Base-by-base conservation (phyloP, 179 eudicot genomes). In the Vitellaria paradoxa region DNA sequence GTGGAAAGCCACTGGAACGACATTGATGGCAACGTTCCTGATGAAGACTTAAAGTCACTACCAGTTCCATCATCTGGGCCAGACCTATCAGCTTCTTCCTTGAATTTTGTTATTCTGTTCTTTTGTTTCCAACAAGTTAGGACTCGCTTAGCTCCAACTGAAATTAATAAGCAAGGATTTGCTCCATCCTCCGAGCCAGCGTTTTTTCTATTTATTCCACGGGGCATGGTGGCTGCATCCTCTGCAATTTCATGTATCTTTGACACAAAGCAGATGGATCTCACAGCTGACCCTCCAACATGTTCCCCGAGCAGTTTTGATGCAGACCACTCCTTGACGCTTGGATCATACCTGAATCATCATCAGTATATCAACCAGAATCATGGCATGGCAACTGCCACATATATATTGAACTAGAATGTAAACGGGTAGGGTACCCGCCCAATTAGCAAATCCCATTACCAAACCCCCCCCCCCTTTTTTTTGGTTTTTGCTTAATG, bases 281-380 rank as follows among this genome's bases (percentile, higher is more conserved):
- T 89, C 79, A 96, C 98, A 74, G 98, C 96, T 57, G 99, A 96
- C 77, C 99, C 99, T 69, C 98, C 99, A 78, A 96, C 97, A 89
- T 96, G 99, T 73, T 92, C 99, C 76, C 99, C 99, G 62, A 96
- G 96, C 84, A 92, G 83, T 75, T 91, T 92, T 64, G 99, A 96
- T 56, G 86, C 61, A 65, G 89, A 84, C 98, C 99, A 93, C 78
- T 82, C 84, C 72, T 84, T 83, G 72, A 67, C 74, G 75, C 83
- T 88, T 76, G 84, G 80, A 79, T 74, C 83, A 84, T 86, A 92
- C 89, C 99, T 96, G 84, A 76, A 77, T 68, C 77, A 81, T 66
- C 78, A 65, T 62, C 37, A 74, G 46, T 63, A 23, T 63, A 62
- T 83, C 76, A 86, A 66, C 69, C 49, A 26, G 72, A 70, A 64